phyloP scores from a whole-genome alignment of 106 monocot genomes.

The Acorus gramineus region DNA sequence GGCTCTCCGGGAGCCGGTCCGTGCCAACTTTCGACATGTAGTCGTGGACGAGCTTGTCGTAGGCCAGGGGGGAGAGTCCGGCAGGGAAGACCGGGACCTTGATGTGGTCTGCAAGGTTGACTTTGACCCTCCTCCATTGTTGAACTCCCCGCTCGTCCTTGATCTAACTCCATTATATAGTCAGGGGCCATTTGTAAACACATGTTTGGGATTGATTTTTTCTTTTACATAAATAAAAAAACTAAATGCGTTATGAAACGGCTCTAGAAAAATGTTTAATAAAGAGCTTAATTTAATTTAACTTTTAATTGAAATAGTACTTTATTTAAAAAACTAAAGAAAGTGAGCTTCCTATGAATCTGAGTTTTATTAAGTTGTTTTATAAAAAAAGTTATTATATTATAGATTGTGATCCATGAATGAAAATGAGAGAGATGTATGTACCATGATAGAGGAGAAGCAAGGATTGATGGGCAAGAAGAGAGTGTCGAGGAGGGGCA shows the following conservation, averaged over 20 bases:
- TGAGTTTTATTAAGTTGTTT: too few species aligned
- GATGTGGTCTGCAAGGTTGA: background rate
- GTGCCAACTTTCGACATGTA: background rate
- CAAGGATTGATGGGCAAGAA: slow-evolving; percentile 1
- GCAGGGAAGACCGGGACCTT: background rate
- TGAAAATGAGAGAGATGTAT: too few species aligned
- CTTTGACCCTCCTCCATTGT: background rate
- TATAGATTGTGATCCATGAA: too few species aligned
- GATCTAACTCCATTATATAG: background rate
- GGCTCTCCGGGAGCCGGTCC: background rate
- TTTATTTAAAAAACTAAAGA: too few species aligned
- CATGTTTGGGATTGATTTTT: too few species aligned
- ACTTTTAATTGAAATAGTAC: too few species aligned
- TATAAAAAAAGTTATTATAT: too few species aligned
- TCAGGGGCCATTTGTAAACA: too few species aligned
- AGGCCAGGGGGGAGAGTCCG: background rate
- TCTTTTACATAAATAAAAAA: too few species aligned
- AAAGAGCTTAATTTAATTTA: too few species aligned
- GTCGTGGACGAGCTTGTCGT: background rate
- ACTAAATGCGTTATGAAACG: too few species aligned
- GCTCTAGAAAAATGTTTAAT: too few species aligned
- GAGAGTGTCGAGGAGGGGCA: background rate
- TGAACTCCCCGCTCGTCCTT: background rate
- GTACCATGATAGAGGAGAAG: slow-evolving; percentile 1
- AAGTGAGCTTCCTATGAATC: background rate